phyloP scores from a whole-genome alignment of 306 rosid genomes.

The Vicia faba region DNA sequence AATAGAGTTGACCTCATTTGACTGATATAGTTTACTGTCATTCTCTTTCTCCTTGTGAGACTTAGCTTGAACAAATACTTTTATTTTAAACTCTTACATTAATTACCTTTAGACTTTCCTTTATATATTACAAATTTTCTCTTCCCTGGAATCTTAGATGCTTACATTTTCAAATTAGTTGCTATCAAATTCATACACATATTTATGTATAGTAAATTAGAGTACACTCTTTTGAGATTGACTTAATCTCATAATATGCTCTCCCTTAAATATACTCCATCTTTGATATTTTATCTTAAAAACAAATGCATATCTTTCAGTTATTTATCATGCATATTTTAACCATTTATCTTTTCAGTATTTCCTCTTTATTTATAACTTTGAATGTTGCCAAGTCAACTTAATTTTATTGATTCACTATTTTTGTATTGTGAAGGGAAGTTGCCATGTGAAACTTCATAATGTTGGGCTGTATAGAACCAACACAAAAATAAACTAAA shows the following conservation, averaged over 20 bases:
- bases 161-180: slow-evolving; percentile 1
- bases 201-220: neutral
- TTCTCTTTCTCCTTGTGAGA: neutral
- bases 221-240: slow-evolving; percentile 8
- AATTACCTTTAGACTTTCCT: neutral
- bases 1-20: slow-evolving; percentile 3
- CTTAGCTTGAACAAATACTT: slow-evolving; percentile 4
- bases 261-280: neutral
- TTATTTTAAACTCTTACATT: slow-evolving; percentile 6
- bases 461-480: too few relatives aligned
- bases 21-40: neutral
- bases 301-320: neutral
- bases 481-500: too few relatives aligned
- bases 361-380: neutral
- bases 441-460: too few relatives aligned
- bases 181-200: neutral
- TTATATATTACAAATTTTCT: neutral
- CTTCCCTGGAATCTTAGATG: neutral
- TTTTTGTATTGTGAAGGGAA: too few relatives aligned
- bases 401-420: too few relatives aligned
- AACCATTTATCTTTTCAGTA: neutral
- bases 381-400: too few relatives aligned
- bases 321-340: neutral
- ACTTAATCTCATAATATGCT: neutral
- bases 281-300: neutral